Base-by-base conservation (phyloP, 768 basidiomycete species). In the Steccherinum ochraceum region DNA sequence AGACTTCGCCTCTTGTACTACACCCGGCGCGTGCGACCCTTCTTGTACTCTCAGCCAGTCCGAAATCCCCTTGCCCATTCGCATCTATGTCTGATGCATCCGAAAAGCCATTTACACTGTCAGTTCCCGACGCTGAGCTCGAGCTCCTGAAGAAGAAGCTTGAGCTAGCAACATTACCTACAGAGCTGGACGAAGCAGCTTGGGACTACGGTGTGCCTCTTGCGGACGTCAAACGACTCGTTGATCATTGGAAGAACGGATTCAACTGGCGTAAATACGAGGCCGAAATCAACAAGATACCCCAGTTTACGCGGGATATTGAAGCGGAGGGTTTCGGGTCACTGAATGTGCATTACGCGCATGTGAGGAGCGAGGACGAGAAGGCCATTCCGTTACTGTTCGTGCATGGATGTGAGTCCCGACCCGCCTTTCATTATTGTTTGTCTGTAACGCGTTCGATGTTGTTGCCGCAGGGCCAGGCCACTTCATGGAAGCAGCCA, bases 221-320 rank as follows among this genome's bases (percentile, higher is more conserved):
- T 2, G 62, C 67, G 0, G 74, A 80, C 52, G 53, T 83, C 12
- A 66, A 73, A 46, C 71, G 78, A 4, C 68, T 83, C 1, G 66
- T 72, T 0, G 65, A 64, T 3, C 66, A 70, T 40, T 84, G 83
- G 83, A 71, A 68, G 57, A 61, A 69, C 47, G 75, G 71, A 0
- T 82, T 74, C 53, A 72, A 83, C 64, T 84, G 83, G 81, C 67
- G 72, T 52, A 73, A 66, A 47, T 61, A 77, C 13, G 81, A 85
- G 58, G 68, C 65, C 0, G 61, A 61, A 12, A 62, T 84, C 52
- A 83, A 85, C 56, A 70, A 73, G 42, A 53, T 84, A 1, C 77
- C 80, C 1, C 79, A 80, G 64, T 84, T 77, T 59, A 81, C 73
- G 1, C 61, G 69, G 16, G 73, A 77, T 40, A 72, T 84, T 24